phyloP scores from a whole-genome alignment of 1,284 basidiomycete genomes.

The Rhodotorula glutinis region DNA sequence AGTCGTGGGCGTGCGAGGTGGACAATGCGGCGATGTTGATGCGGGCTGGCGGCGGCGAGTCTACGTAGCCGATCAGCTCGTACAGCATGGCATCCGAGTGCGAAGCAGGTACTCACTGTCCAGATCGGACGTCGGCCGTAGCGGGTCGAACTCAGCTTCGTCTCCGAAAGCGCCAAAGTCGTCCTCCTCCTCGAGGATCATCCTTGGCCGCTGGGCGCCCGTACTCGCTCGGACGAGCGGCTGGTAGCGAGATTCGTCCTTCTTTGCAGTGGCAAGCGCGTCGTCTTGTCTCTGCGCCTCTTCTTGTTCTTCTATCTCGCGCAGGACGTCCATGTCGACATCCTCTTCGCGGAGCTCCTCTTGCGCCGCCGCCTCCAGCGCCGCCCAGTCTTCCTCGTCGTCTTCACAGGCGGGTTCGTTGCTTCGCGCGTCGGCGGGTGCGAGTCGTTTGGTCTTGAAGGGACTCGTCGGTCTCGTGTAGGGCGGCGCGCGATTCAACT shows the following conservation, averaged over 20 bases:
- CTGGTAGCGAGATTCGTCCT: no score
- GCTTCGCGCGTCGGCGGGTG: not conserved
- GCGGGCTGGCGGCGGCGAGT: not conserved
- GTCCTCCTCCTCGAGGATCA: constrained; percentile 21
- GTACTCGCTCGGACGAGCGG: not conserved
- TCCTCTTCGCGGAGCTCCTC: constrained; percentile 7
- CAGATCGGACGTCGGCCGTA: no score
- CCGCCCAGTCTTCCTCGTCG: constrained; percentile 17
- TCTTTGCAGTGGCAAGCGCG: not conserved
- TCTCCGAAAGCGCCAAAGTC: constrained; percentile 28
- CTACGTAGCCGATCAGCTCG: no score
- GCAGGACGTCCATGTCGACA: constrained; percentile 21
- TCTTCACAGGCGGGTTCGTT: not conserved
- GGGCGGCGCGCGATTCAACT: constrained; percentile 18
- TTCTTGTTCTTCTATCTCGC: constrained; percentile 9
- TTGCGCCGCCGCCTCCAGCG: constrained; percentile 8
- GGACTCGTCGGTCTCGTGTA: not conserved
- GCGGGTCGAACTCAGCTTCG: constrained; percentile 4
- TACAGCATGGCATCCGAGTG: not conserved
- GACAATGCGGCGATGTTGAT: not conserved
- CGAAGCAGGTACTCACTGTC: not conserved
- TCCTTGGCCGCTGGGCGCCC: constrained; percentile 15
- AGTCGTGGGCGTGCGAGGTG: constrained; percentile 16
- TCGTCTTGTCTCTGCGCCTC: not conserved
- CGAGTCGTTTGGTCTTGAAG: constrained; percentile 8